Evolutionary conservation across 495 filamentous ascomycete genomes (phyloP).

Genomic region (Penicillium fimorum): DNA sequence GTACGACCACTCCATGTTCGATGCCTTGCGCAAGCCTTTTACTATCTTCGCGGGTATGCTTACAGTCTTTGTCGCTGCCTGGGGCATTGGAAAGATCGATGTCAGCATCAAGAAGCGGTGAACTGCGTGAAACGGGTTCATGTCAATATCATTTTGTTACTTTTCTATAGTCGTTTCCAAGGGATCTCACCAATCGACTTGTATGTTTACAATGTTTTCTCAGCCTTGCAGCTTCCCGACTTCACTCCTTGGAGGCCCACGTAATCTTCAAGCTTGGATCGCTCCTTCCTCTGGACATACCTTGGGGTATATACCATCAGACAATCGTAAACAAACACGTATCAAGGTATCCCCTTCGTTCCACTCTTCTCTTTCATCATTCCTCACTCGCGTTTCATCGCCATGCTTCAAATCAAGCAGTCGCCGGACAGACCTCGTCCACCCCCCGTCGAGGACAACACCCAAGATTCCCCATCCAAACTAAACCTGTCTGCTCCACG

Average conservation of each 20-base stretch:
- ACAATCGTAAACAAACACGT: background rate
- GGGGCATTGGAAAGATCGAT: slow-evolving; percentile 75
- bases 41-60: slow-evolving; percentile 74
- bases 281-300: background rate
- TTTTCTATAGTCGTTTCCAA: slow-evolving; percentile 8
- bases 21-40: slow-evolving; percentile 80
- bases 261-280: background rate
- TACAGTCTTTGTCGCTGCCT: slow-evolving; percentile 70
- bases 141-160: background rate
- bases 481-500: background rate
- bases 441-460: background rate
- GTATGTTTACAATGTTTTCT: slow-evolving; percentile 1
- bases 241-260: background rate
- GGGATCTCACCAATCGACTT: slow-evolving; percentile 7
- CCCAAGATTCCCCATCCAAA: background rate
- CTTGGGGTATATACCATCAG: background rate
- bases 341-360: no score
- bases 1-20: slow-evolving; percentile 79
- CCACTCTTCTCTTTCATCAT: background rate
- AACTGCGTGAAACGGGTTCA: slow-evolving; percentile 8
- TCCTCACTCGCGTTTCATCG: background rate
- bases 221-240: background rate
- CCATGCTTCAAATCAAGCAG: background rate
- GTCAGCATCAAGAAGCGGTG: slow-evolving; percentile 62
- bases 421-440: background rate